Conservation (phyloP, 2,329 filamentous ascomycete species). For the Emmonsia crescens region DNA sequence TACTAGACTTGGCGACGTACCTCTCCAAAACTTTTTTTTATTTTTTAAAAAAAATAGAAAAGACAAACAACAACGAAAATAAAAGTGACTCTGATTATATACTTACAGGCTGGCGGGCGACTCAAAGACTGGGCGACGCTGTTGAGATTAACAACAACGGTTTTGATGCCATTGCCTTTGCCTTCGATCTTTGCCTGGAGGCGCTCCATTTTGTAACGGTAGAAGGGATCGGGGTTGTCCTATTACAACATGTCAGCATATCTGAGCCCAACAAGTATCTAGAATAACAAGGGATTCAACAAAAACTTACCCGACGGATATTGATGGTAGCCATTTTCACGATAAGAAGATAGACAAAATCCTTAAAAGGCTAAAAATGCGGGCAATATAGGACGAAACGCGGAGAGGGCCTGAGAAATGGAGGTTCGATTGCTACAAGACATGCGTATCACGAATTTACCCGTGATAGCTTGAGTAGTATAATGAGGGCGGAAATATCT, state of each 20-base stretch:
- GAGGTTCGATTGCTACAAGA: slow-evolving; percentile 42
- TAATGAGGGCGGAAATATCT: slow-evolving; percentile 15
- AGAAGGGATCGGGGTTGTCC: slow-evolving; percentile 97
- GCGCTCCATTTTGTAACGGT: slow-evolving; percentile 99
- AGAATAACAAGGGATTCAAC: background rate
- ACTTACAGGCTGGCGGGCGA: slow-evolving; percentile 65
- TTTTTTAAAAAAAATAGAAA: slow-evolving; percentile 4
- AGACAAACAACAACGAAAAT: slow-evolving; percentile 2
- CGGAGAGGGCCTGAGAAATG: slow-evolving; percentile 35
- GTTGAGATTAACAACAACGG: slow-evolving; percentile 90
- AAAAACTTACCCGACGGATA: slow-evolving; percentile 59
- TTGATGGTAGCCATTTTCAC: slow-evolving; percentile 94
- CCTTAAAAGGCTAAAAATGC: slow-evolving; percentile 22
- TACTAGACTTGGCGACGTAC: background rate
- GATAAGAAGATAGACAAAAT: slow-evolving; percentile 25
- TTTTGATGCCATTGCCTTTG: slow-evolving; percentile 99
- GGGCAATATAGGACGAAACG: slow-evolving; percentile 22
- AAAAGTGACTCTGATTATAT: background rate
- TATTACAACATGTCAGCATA: slow-evolving; percentile 10
- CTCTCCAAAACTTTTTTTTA: too few relatives aligned
- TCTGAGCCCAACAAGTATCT: slow-evolving; percentile 9
- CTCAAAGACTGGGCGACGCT: slow-evolving; percentile 86
- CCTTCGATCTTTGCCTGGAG: slow-evolving; percentile 99
- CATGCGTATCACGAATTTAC: slow-evolving; percentile 40
- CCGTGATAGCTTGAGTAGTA: slow-evolving; percentile 5